Base-by-base conservation (phyloP, 2,329 filamentous ascomycete genomes). In the Didymella segeticola region DNA sequence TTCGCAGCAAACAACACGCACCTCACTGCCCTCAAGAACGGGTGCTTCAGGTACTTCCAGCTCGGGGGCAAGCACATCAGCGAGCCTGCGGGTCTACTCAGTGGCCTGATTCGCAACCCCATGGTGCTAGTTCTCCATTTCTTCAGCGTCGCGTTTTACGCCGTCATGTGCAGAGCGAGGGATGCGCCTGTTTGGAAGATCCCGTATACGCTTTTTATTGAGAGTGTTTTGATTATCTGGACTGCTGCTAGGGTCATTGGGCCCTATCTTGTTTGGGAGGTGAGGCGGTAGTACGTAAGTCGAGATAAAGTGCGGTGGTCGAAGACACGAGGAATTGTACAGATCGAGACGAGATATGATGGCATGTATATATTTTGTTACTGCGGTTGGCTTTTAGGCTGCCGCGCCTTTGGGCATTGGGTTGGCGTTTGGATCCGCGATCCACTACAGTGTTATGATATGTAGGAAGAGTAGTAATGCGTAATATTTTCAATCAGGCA, bases 11-110 rank as follows among this genome's bases (percentile, higher is more conserved):
- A 96, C 72, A 82, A 65, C 55, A 10, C 53, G 2, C 43, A 63
- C 22, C 85, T 98, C 46, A 85, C 85, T 60, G 87, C 89, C 48
- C 86, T 99, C 38, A 92, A 96, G 78, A 83, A 83, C 61, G 95
- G 95, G 41, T 99, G 95, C 79, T 98, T 98, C 79, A 80, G 83
- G 25, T 99, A 99, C 77, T 99, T 99, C 79, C 82, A 91, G 71
- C 82, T 81, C 27, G 88, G 88, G 34, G 84, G 87, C 41, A 86
- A 86, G 56, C 86, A 87, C 75, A 84, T 91, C 19, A 86, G 90
- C 58, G 91, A 89, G 27, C 95, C 95, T 2, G 86, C 89, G 38
- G 89, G 90, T 25, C 79, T 99, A 55, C 81, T 99, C 8, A 91
- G 86, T 0, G 95, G 92, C 12, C 83, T 98, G 52, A 87, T 96